Conservation (phyloP, 2,329 filamentous ascomycete genomes). For the Alternaria triticimaculans region DNA sequence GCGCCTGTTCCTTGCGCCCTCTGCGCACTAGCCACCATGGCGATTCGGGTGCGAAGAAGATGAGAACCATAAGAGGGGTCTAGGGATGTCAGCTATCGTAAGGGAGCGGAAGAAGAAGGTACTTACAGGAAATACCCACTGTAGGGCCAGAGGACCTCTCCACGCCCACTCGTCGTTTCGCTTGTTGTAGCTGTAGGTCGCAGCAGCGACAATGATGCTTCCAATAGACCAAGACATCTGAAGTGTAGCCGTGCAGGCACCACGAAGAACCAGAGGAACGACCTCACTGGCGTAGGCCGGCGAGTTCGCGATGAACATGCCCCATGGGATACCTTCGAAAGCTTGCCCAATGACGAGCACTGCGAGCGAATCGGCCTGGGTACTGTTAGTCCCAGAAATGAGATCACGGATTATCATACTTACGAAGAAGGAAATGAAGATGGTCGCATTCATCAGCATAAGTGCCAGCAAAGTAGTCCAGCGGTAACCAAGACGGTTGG, state of each 20-base stretch:
- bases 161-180: constrained; percentile 31
- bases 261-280: constrained; percentile 64
- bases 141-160: constrained; percentile 36
- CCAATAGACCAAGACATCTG: constrained; percentile 71
- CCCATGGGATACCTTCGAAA: constrained; percentile 68
- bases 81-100: constrained; percentile 67
- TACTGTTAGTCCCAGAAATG: neutral
- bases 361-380: constrained; percentile 50
- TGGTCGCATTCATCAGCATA: constrained; percentile 63
- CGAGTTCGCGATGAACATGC: constrained; percentile 68
- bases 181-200: constrained; percentile 61
- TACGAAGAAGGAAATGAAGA: constrained; percentile 65
- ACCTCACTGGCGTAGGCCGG: constrained; percentile 68
- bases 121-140: constrained; percentile 52
- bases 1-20: constrained; percentile 49
- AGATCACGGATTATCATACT: neutral
- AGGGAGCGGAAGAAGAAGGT: constrained; percentile 45
- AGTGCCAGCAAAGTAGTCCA: constrained; percentile 62
- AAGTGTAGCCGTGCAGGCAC: constrained; percentile 65
- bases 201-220: constrained; percentile 64
- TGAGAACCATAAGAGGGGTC: constrained; percentile 50
- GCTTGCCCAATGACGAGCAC: constrained; percentile 61
- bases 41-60: constrained; percentile 53
- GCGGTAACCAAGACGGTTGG: constrained; percentile 64
- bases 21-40: constrained; percentile 52